phyloP scores from a whole-genome alignment of 2,329 filamentous ascomycete species.

The Aspergillus glaucus region DNA sequence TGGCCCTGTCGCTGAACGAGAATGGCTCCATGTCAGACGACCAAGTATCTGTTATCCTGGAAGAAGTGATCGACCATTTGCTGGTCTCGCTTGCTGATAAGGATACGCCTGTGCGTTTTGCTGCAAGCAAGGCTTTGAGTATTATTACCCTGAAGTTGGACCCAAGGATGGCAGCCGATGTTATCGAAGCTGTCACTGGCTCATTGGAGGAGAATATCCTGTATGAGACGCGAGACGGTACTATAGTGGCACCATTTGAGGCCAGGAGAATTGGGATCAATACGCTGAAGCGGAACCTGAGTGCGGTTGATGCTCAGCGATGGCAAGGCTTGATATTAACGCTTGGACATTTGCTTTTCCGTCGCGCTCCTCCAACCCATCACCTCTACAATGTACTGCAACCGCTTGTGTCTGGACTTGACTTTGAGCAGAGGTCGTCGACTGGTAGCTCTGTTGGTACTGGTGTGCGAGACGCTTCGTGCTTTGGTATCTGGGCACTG shows the following conservation, averaged over 20 bases:
- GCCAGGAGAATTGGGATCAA: conserved; percentile 27
- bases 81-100: conserved; percentile 74
- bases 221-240: conserved; percentile 43
- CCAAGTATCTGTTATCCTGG: conserved; percentile 52
- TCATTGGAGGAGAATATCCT: conserved; percentile 58
- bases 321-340: conserved; percentile 94
- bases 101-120: conserved; percentile 83
- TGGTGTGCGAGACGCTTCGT: conserved; percentile 90
- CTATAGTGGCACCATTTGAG: conserved; percentile 32
- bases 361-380: conserved; percentile 66
- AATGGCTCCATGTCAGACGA: conserved; percentile 22
- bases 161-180: conserved; percentile 72
- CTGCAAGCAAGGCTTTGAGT: conserved; percentile 87
- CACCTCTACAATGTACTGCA: conserved; percentile 69
- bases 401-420: conserved; percentile 69
- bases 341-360: conserved; percentile 77
- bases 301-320: conserved; percentile 69
- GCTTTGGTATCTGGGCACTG: conserved; percentile 91
- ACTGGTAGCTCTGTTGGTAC: conserved; percentile 80
- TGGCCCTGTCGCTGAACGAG: conserved; percentile 53
- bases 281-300: conserved; percentile 52
- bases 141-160: conserved; percentile 76
- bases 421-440: conserved; percentile 81
- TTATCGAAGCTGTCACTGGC: conserved; percentile 79
- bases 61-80: conserved; percentile 75